These are phyloP conservation scores for Talaromyces sp. DNA, from an alignment of 2,329 filamentous ascomycete species.

Conservation along the genomic window DNA sequence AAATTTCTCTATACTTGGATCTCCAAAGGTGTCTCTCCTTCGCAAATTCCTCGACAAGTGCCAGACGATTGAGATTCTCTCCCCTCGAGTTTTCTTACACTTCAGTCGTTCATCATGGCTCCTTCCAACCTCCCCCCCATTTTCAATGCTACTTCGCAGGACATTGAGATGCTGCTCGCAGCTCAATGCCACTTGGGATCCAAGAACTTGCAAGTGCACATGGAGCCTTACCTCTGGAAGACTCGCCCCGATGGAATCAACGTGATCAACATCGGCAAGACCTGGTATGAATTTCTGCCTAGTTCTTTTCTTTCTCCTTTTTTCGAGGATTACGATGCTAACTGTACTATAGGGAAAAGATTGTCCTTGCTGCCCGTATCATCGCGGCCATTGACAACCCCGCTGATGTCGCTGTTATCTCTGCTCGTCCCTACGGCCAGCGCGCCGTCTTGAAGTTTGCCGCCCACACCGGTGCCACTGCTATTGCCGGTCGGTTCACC, in stretches of 20 bases:
- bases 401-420: constrained; percentile 98
- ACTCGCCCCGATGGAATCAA: constrained; percentile 98
- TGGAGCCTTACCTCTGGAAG: constrained; percentile 99
- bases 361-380: constrained; percentile 96
- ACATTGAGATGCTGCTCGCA: constrained; percentile 99
- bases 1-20: constrained; percentile 27
- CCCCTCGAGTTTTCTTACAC: constrained; percentile 26
- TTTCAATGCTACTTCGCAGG: constrained; percentile 96
- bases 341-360: constrained; percentile 77
- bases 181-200: constrained; percentile 94
- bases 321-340: constrained; percentile 4
- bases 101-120: constrained; percentile 75
- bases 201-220: constrained; percentile 99
- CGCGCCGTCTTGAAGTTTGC: constrained; percentile 99
- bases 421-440: constrained; percentile 98
- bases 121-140: constrained; percentile 87
- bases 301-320: neutral
- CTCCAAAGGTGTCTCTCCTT: constrained; percentile 21
- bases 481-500: constrained; percentile 99
- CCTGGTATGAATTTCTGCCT: constrained; percentile 62
- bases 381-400: constrained; percentile 99
- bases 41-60: constrained; percentile 31
- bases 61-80: constrained; percentile 43
- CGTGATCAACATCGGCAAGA: constrained; percentile 99
- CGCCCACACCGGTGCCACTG: constrained; percentile 92